phyloP scores from a whole-genome alignment of 2,329 filamentous ascomycete genomes.

The Sporothrix brasiliensis region DNA sequence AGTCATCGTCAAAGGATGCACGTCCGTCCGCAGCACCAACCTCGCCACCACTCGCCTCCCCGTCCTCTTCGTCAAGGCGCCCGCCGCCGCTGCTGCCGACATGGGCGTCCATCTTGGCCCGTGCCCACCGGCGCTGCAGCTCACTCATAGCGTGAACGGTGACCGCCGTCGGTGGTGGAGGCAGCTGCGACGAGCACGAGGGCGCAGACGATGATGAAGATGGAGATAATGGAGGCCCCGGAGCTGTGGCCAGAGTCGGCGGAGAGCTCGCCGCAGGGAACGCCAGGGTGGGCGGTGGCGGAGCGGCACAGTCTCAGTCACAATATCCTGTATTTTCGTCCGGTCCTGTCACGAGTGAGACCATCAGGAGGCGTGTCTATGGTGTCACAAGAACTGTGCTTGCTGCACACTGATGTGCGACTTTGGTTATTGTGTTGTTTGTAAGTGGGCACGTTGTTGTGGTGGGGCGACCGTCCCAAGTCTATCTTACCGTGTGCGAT shows the following conservation, averaged over 20 bases:
- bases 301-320: background rate
- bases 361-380: background rate
- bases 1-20: slow-evolving; percentile 62
- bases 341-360: background rate
- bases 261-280: slow-evolving; percentile 1
- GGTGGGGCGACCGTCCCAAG: slow-evolving; percentile 2
- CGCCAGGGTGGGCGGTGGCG: slow-evolving; percentile 16
- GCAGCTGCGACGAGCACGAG: background rate
- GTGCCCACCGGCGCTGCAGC: slow-evolving; percentile 43
- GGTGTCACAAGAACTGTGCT: background rate
- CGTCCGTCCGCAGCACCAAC: slow-evolving; percentile 40
- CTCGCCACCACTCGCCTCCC: slow-evolving; percentile 48
- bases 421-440: background rate
- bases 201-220: background rate
- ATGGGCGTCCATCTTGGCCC: slow-evolving; percentile 38
- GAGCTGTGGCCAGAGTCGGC: background rate
- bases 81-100: background rate
- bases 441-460: slow-evolving; percentile 20
- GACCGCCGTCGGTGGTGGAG: slow-evolving; percentile 19
- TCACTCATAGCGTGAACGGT: slow-evolving; percentile 40
- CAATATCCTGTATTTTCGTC: background rate
- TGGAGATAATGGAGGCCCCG: background rate
- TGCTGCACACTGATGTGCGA: background rate
- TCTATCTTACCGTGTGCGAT: background rate
- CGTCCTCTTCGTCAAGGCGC: slow-evolving; percentile 55